Evolutionary conservation across 148 eudicot genomes (phyloP).

Genomic region (Cornus suecica): DNA sequence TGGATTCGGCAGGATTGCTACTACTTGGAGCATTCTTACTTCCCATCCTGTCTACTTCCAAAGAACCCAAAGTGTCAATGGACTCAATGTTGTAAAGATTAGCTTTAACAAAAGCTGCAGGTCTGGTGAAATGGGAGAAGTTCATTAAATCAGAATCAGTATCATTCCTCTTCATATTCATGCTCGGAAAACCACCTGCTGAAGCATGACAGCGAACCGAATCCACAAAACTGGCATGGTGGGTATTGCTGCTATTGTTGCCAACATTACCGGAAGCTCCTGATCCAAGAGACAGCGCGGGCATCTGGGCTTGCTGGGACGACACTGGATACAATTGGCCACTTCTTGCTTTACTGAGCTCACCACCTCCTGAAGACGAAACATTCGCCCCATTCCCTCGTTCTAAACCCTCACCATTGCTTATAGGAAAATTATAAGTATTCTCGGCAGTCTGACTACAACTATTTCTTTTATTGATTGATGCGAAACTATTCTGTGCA

Average conservation of each 20-base stretch:
- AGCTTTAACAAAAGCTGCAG: conserved; percentile 44
- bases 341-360: conserved; percentile 27
- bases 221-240: conserved; percentile 29
- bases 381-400: conserved; percentile 30
- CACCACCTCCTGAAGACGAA: conserved; percentile 24
- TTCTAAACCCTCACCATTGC: conserved; percentile 20
- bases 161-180: conserved; percentile 43
- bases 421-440: conserved; percentile 23
- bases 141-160: conserved; percentile 49
- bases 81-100: conserved; percentile 21
- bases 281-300: conserved; percentile 36
- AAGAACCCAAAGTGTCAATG: conserved; percentile 16
- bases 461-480: conserved; percentile 34
- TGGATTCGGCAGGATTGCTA: conserved; percentile 27
- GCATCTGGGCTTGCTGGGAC: conserved; percentile 28
- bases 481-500: conserved; percentile 29
- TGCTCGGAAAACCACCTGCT: conserved; percentile 22
- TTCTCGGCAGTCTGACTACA: conserved; percentile 18
- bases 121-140: conserved; percentile 67
- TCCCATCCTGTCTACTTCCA: conserved; percentile 25
- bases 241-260: conserved; percentile 25
- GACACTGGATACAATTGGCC: conserved; percentile 36
- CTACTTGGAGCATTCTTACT: conserved; percentile 22
- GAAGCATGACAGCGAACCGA: conserved; percentile 30
- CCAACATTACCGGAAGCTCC: conserved; percentile 39